These are phyloP conservation scores for Trichocladium antarcticum DNA, from an alignment of 495 filamentous ascomycete species.

Conservation along the genomic window DNA sequence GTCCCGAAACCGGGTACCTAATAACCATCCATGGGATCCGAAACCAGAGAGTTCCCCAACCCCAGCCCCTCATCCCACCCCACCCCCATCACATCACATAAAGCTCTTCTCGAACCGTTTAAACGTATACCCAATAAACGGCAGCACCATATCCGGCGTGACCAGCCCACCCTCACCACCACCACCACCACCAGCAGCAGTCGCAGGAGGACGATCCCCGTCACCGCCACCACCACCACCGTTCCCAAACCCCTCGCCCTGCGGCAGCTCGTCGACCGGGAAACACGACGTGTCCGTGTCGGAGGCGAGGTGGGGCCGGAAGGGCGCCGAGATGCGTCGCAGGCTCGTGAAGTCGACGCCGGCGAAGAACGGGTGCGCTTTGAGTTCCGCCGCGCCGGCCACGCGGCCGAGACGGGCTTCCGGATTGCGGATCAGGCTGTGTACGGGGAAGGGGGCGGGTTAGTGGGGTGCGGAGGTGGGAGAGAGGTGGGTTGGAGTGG, in stretches of 20 bases:
- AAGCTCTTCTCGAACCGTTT: constrained; percentile 74
- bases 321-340: constrained; percentile 75
- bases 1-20: too few species aligned
- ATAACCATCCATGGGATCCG: too few species aligned
- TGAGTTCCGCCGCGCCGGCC: constrained; percentile 67
- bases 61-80: background rate
- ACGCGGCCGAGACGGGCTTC: constrained; percentile 68
- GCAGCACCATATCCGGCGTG: constrained; percentile 67
- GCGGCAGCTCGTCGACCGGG: constrained; percentile 85
- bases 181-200: constrained; percentile 4
- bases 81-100: constrained; percentile 17
- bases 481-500: background rate
- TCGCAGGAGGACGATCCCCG: constrained; percentile 20
- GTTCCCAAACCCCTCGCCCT: constrained; percentile 45
- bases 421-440: constrained; percentile 70
- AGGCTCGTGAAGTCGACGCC: constrained; percentile 79
- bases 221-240: constrained; percentile 50
- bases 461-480: background rate
- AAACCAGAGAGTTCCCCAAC: too few species aligned
- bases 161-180: constrained; percentile 19
- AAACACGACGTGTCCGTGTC: constrained; percentile 91
- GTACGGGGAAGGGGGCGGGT: background rate
- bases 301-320: constrained; percentile 76
- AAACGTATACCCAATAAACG: constrained; percentile 96
- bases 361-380: constrained; percentile 79